Conservation (phyloP, 2,329 filamentous ascomycete genomes). For the Mycosphaerella arachidis region DNA sequence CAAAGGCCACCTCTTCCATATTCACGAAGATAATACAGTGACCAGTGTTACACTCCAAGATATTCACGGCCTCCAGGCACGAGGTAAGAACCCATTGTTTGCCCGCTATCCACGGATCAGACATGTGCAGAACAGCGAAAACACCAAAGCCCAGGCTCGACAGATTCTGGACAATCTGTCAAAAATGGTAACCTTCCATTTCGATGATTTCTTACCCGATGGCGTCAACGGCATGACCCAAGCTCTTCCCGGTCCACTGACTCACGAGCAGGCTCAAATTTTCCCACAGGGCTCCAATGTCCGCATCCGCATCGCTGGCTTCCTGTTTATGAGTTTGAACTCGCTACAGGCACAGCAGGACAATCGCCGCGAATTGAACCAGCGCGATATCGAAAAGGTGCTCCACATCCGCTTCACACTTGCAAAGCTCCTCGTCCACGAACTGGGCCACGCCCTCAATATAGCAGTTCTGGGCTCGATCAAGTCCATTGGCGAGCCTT, state of each 20-base stretch:
- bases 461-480: not conserved
- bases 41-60: not conserved
- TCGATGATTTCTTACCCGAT: not conserved
- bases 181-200: not conserved
- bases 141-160: not conserved
- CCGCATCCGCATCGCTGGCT: not conserved
- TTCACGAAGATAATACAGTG: not conserved
- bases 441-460: constrained; percentile 2
- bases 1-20: constrained; percentile 2
- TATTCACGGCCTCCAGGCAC: not conserved
- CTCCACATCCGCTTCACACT: not conserved
- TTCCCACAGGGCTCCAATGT: not conserved
- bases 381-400: not conserved
- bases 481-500: not conserved
- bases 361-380: not conserved
- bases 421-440: constrained; percentile 2
- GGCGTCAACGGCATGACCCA: constrained; percentile 1
- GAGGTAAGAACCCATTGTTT: not conserved
- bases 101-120: not conserved
- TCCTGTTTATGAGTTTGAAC: not conserved
- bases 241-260: not conserved
- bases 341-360: not conserved
- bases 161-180: not conserved
- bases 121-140: not conserved
- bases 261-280: not conserved